phyloP scores from a whole-genome alignment of 345 rosid genomes.

The Syzygium oleosum region DNA sequence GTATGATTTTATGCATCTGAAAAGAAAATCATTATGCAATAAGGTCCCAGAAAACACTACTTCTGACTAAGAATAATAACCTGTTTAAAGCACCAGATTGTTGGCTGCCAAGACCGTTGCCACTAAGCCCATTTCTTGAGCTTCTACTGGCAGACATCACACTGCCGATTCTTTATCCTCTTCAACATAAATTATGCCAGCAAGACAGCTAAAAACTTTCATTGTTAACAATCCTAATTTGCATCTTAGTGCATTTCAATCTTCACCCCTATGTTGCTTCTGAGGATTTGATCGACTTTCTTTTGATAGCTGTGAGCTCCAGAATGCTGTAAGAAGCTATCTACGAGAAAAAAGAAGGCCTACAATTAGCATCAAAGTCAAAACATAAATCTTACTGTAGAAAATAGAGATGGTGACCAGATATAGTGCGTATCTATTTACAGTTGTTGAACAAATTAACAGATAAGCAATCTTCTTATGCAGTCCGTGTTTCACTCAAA shows the following conservation, averaged over 20 bases:
- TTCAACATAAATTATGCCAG: not conserved
- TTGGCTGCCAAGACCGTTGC: slow-evolving; percentile 10
- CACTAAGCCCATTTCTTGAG: slow-evolving; percentile 12
- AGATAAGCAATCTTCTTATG: not conserved
- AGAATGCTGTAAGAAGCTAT: not conserved
- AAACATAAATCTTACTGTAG: not conserved
- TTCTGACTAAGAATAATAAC: slow-evolving; percentile 5
- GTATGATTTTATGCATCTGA: not conserved
- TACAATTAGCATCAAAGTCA: not conserved
- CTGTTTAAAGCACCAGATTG: slow-evolving; percentile 20
- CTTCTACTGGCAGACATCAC: slow-evolving; percentile 29
- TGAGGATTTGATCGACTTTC: not conserved
- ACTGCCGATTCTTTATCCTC: slow-evolving; percentile 6
- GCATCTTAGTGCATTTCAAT: slow-evolving; percentile 12
- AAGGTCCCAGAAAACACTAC: not conserved
- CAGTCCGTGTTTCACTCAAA: not conserved
- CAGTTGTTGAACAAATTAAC: not conserved
- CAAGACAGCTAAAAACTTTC: slow-evolving; percentile 5
- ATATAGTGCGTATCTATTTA: not conserved
- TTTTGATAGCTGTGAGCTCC: not conserved
- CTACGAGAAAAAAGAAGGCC: not conserved
- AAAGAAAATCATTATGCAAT: not conserved
- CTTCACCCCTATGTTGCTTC: not conserved
- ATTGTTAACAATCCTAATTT: slow-evolving; percentile 3
- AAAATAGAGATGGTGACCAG: not conserved